Evolutionary conservation across 208 protist species (phyloP), one percentile per base, ranked within the genome.

Genomic region (Ichthyophonus hoferi): DNA sequence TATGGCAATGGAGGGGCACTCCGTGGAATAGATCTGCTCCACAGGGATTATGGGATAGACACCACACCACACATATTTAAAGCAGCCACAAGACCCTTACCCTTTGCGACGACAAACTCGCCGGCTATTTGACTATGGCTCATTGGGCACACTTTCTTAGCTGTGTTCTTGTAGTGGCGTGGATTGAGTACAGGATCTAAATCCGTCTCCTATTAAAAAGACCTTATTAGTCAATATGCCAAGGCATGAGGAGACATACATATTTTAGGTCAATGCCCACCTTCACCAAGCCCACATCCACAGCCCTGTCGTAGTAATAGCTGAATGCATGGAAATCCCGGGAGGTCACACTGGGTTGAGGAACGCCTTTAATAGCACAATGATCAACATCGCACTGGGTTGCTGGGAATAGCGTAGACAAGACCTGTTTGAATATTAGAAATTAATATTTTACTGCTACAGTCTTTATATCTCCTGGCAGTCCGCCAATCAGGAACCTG

Each of bases 281-380:
- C 12, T 50, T 50, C 24, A 78, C 7, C 2, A 78, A 17, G n/a
- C 82, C 40, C 82, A 78, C 2, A 34, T 86, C 50, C 12, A 85
- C 76, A 35, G 39, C 86, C 42, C 86, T 43, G 34, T 89, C 86
- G 35, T 78, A 87, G 83, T 87, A 87, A 41, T 40, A 87, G 76
- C 42, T 78, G n/a, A 87, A 78, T 14, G 83, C 83, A 24, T 79
- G 42, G 43, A 89, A 89, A 35, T 89, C n/a, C 7, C 40, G 1
- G 14, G 34, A 17, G 31, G 43, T 17, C 2, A 79, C 31, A 2
- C 76, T 33, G 3, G 86, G 86, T 14, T 89, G 86, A 7, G 86
- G 67, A 2, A 85, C 42, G 14, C 86, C 86, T 37, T 2, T 7
- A 38, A 85, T 85, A n/a, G 81, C 81, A 85, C 81, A 85, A 24